A percentile compares a stretch with the other conserved stretches of the same genome.
Evolutionary conservation across 2,329 filamentous ascomycete species (phyloP).

Genomic region (Pestalotiopsis sp.): DNA sequence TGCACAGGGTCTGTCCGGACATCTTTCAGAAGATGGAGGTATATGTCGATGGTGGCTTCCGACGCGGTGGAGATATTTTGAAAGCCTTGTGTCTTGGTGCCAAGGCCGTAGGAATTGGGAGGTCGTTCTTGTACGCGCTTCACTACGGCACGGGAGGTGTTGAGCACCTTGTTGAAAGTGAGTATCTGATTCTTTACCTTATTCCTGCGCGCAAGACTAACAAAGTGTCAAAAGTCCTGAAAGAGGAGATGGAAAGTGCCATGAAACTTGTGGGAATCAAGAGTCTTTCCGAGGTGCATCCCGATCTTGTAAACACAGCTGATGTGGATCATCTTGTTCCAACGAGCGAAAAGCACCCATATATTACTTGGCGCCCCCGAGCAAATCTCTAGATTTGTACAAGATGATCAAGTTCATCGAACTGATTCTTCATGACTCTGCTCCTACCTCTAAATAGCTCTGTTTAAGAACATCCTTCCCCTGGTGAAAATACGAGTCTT

Average conservation of each 20-base stretch:
- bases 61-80: slow-evolving; percentile 67
- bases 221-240: slow-evolving; percentile 37
- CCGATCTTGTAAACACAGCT: slow-evolving; percentile 60
- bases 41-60: slow-evolving; percentile 66
- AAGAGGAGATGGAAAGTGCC: slow-evolving; percentile 65
- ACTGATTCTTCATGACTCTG: too few species aligned
- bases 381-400: slow-evolving; percentile 7
- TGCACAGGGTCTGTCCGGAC: too few species aligned
- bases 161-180: slow-evolving; percentile 55
- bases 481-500: too few species aligned
- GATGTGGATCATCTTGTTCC: slow-evolving; percentile 51
- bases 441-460: too few species aligned
- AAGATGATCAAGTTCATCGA: too few species aligned
- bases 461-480: too few species aligned
- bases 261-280: slow-evolving; percentile 69
- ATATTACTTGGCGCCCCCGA: slow-evolving; percentile 41
- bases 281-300: slow-evolving; percentile 59
- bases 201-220: not conserved
- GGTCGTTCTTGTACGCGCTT: slow-evolving; percentile 61
- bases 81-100: slow-evolving; percentile 69
- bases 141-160: slow-evolving; percentile 63
- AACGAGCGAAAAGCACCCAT: slow-evolving; percentile 43
- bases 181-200: slow-evolving; percentile 28
- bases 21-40: slow-evolving; percentile 64
- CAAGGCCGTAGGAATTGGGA: slow-evolving; percentile 63